These are phyloP conservation scores for Paragyromitra xinjiangensis DNA, from an alignment of 495 filamentous ascomycete species.

Conservation along the genomic window DNA sequence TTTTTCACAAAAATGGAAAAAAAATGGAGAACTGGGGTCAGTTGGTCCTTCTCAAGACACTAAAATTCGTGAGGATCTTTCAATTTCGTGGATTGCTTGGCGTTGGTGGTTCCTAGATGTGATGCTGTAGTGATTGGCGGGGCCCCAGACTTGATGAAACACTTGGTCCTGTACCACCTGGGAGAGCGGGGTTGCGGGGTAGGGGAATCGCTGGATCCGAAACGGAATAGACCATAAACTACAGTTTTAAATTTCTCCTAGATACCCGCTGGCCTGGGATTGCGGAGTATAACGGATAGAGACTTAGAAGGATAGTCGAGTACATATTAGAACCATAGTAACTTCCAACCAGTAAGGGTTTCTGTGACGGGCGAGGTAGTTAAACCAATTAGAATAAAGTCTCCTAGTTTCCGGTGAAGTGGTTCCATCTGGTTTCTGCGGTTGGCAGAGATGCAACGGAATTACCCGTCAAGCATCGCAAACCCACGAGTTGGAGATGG, in stretches of 20 bases:
- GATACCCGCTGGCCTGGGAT: neutral
- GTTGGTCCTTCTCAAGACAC: neutral
- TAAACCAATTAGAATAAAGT: neutral
- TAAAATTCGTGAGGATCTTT: neutral
- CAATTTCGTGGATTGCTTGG: neutral
- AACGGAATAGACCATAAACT: constrained; percentile 2
- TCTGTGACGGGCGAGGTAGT: neutral
- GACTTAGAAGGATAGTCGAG: neutral
- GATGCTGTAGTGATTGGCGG: neutral
- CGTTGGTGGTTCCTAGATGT: neutral
- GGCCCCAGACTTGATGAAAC: neutral
- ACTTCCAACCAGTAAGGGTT: neutral
- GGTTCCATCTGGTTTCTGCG: neutral
- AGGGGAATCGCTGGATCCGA: constrained; percentile 7
- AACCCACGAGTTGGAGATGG: neutral
- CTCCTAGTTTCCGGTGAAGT: neutral
- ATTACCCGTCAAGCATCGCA: neutral
- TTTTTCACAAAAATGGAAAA: neutral
- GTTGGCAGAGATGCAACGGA: neutral
- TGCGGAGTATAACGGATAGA: neutral
- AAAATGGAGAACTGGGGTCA: neutral
- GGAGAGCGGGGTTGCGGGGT: constrained; percentile 6
- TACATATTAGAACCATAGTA: neutral
- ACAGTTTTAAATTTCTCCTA: neutral
- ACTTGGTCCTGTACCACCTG: neutral